These are phyloP conservation scores for Santalum album DNA, from an alignment of 164 flowering plant species.

Conservation along the genomic window DNA sequence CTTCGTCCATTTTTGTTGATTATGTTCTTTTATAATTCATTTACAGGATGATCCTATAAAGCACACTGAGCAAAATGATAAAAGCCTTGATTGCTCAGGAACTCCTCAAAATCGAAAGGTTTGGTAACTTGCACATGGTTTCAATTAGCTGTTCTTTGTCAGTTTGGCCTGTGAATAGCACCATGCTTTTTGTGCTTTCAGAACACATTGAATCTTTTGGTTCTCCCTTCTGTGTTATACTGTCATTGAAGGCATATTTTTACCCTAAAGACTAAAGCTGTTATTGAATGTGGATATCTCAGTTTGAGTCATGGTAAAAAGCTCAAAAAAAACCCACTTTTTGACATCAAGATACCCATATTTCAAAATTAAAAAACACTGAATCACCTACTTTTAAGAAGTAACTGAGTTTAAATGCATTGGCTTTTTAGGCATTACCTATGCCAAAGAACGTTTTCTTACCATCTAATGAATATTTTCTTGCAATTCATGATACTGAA, in stretches of 20 bases:
- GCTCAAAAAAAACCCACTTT: too few relatives aligned
- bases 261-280: too few relatives aligned
- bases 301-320: too few relatives aligned
- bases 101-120: conserved; percentile 39
- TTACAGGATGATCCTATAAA: conserved; percentile 33
- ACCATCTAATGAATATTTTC: not conserved
- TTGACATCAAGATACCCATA: too few relatives aligned
- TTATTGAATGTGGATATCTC: too few relatives aligned
- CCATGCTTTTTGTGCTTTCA: not conserved
- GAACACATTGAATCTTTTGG: not conserved
- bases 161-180: not conserved
- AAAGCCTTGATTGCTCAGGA: conserved; percentile 20
- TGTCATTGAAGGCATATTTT: not conserved
- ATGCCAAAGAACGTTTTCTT: not conserved
- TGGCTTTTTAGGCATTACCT: not conserved
- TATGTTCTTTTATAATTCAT: conserved; percentile 4
- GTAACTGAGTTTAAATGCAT: not conserved
- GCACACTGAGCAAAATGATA: conserved; percentile 18
- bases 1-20: not conserved
- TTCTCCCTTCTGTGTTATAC: not conserved
- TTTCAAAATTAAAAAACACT: too few relatives aligned
- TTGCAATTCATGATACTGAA: not conserved
- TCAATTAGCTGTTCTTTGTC: not conserved
- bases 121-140: not conserved
- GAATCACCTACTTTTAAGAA: not conserved